Evolutionary conservation across 371 early-diverging fungal species (phyloP).

Genomic region (Lichtheimia ornata): DNA sequence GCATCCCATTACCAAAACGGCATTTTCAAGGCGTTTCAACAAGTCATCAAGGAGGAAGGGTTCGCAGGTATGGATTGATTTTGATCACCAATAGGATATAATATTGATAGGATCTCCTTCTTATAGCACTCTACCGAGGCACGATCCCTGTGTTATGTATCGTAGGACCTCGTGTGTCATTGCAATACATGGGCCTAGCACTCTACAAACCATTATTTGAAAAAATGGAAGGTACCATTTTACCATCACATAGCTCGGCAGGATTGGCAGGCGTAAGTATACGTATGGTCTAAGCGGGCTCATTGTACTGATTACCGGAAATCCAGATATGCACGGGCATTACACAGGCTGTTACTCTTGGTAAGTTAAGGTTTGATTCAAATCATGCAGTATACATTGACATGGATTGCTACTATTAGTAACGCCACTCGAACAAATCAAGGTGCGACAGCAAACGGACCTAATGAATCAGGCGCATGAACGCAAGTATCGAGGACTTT

Average conservation of each 20-base stretch:
- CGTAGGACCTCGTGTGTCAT: slow-evolving; percentile 50
- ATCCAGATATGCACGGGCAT: slow-evolving; percentile 50
- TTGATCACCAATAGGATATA: background rate
- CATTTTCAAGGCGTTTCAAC: slow-evolving; percentile 32
- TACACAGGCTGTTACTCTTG: slow-evolving; percentile 52
- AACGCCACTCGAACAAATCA: slow-evolving; percentile 56
- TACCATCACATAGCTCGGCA: slow-evolving; percentile 52
- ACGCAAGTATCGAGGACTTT: slow-evolving; percentile 44
- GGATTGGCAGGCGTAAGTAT: slow-evolving; percentile 50
- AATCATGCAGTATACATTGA: background rate
- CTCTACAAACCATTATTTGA: slow-evolving; percentile 57
- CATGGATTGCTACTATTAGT: slow-evolving; percentile 20
- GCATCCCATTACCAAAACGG: slow-evolving; percentile 41
- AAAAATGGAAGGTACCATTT: slow-evolving; percentile 34
- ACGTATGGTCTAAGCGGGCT: background rate
- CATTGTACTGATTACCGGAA: background rate
- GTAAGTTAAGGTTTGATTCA: slow-evolving; percentile 12
- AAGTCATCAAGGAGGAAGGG: slow-evolving; percentile 10
- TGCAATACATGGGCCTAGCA: slow-evolving; percentile 54
- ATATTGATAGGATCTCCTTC: background rate
- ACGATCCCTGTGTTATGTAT: slow-evolving; percentile 53
- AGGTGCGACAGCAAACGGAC: slow-evolving; percentile 58
- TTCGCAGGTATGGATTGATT: background rate
- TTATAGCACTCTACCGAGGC: slow-evolving; percentile 48
- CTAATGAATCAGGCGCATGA: slow-evolving; percentile 26